Percentiles rank a stretch among this genome's conserved stretches.
These are phyloP conservation scores for Rhododendron henanense DNA, from an alignment of 148 eudicot genomes.

Conservation along the genomic window DNA sequence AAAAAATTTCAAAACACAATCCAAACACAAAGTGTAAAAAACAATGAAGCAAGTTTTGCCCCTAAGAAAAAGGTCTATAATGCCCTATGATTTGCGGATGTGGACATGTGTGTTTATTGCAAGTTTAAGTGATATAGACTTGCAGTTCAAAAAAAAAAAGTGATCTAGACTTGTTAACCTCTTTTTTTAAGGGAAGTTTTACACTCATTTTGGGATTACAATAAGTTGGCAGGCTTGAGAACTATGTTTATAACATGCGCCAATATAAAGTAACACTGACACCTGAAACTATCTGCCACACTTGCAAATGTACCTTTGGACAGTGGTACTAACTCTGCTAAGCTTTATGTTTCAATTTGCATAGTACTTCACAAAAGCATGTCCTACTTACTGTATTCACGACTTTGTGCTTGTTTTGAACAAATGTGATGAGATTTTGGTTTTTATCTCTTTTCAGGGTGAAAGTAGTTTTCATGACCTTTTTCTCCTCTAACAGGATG, in stretches of 20 bases:
- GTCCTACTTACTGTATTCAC: neutral
- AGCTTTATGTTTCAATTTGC: conserved; percentile 1
- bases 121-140: too few relatives aligned
- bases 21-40: too few relatives aligned
- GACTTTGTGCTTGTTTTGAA: neutral
- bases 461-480: neutral
- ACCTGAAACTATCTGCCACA: neutral
- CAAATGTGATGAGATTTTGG: neutral
- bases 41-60: too few relatives aligned
- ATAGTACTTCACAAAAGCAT: neutral
- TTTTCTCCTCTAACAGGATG: conserved; percentile 35
- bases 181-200: neutral
- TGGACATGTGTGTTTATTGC: too few relatives aligned
- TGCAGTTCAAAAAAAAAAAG: neutral
- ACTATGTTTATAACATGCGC: neutral
- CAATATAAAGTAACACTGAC: neutral
- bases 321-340: neutral
- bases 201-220: neutral
- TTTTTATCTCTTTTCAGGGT: neutral
- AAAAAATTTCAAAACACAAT: too few relatives aligned
- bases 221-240: neutral
- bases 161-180: neutral
- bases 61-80: too few relatives aligned
- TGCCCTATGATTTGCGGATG: too few relatives aligned
- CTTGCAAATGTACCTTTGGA: neutral